Base-by-base conservation (phyloP, 1,284 basidiomycete genomes). In the Psilocybe mexicana region DNA sequence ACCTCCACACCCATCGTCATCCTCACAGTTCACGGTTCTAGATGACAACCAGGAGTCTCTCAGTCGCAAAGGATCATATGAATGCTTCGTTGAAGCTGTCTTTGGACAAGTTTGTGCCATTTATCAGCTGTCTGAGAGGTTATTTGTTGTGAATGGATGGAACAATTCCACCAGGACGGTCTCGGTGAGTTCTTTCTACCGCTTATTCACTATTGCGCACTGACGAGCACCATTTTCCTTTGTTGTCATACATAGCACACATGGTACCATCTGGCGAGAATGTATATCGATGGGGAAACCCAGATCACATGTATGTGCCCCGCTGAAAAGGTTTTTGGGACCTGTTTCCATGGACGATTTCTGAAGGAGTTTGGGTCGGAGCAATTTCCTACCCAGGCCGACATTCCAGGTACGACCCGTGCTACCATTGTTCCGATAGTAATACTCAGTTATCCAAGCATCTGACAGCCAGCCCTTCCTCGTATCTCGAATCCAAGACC, bases 131-230 rank as follows among this genome's bases (percentile, higher is more conserved):
- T 52, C 44, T 14, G 36, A 43, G 5, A 43, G 18, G 11, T n/a
- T 59, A 2, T 63, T 61, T 43, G 54, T 61, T 10, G 57, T 51
- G 3, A 61, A 56, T 52, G 62, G 62, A 3, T 63, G 62, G 62
- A 56, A 59, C 49, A 8, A 7, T 12, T 10, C 7, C 6, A 51
- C 30, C 30, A 38, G 35, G 28, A 40, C 5, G 52, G 54, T 35
- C 30, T 46, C 18, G 45, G 11, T 23, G 33, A 38, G 26, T 11
- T 25, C 33, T n/a, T 12, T 12, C 18, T 18, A 18, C 18, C 18
- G 18, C 2, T 26, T 10, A 14, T 3, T 50, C 38, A 23, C 40
- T 30, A 35, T 35, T 33, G 12, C 28, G 18, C 18, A 18, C 18
- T 18, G 18, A 18, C 18, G 18, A 38, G 28, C 14, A 12, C 30